Evolutionary conservation across 1,284 basidiomycete genomes (phyloP).

Genomic region (Austroboletus novae-zelandiae): DNA sequence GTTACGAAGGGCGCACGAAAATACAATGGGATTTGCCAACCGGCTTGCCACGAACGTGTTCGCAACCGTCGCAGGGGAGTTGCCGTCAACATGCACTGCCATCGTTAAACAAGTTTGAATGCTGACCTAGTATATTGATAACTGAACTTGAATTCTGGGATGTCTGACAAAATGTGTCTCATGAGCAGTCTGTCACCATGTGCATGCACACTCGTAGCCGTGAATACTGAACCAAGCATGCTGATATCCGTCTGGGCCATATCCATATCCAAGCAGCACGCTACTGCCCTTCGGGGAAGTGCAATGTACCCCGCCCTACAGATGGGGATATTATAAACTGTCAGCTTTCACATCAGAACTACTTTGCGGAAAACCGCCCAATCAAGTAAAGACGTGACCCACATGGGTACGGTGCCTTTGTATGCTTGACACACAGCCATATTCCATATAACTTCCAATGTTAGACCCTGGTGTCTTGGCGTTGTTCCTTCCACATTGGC

Average conservation of each 20-base stretch:
- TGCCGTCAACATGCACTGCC: conserved; percentile 1
- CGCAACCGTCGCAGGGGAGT: neutral
- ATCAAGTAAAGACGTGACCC: neutral
- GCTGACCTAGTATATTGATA: neutral
- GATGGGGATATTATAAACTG: neutral
- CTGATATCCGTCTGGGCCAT: no score
- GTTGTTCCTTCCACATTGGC: conserved; percentile 1
- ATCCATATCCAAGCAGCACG: no score
- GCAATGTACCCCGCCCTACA: neutral
- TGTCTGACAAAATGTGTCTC: no score
- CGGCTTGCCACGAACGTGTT: neutral
- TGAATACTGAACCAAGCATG: no score
- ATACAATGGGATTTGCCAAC: neutral
- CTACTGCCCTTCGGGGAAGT: neutral
- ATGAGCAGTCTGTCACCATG: no score
- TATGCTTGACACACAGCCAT: conserved; percentile 8
- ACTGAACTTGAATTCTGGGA: no score
- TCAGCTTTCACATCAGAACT: neutral
- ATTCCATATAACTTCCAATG: neutral
- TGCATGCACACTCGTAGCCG: no score
- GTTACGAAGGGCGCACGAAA: neutral
- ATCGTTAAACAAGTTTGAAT: neutral
- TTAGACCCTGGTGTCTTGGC: conserved; percentile 9
- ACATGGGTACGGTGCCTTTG: neutral
- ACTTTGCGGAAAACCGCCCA: neutral